Base-by-base conservation (phyloP, 2,329 filamentous ascomycete species). In the Berkeleyomyces basicola region DNA sequence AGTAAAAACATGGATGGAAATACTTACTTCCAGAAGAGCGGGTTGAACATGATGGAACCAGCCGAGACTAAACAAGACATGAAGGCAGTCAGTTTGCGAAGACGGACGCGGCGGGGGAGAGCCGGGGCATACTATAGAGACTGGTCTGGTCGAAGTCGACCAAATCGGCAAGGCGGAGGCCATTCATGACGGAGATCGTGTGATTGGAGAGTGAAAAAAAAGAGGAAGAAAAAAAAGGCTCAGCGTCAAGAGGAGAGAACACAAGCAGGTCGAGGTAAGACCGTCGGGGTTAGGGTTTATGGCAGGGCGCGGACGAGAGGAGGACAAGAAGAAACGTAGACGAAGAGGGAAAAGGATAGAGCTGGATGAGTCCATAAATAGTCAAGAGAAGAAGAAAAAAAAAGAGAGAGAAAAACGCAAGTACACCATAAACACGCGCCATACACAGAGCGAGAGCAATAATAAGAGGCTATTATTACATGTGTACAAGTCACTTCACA, bases 1-100 rank as follows among this genome's bases (percentile, higher is more conserved):
- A 47, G n/a, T 63, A 14, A 51, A 14, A 46, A 31, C 14, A 7
- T 60, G 40, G 49, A 62, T 53, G n/a, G 53, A 65, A 43, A 7
- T 61, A 81, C 88, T 79, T 80, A 96, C 91, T 99, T 99, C 93
- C 93, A 99, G 75, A 96, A 97, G n/a, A 93, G 86, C 31, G 93
- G 93, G 75, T 99, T 99, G 76, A 99, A 97, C 58, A 86, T 81
- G 75, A 99, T 95, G 61, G 88, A 82, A 63, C 79, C 80, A 58
- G 85, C 88, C 68, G 90, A 88, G 68, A 93, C 91, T 96, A 67
- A 64, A 64, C n/a, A 51, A 11, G 11, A 11, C 6, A 42, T 1
- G 40, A 11, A 11, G 31, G 10, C 11, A 36, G 47, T 51, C 47
- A 51, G 47, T 31, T 31, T 51, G 31, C 42, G 23, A 51, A 42